Conservation (phyloP, 345 rosid species). For the Boechera stricta region DNA sequence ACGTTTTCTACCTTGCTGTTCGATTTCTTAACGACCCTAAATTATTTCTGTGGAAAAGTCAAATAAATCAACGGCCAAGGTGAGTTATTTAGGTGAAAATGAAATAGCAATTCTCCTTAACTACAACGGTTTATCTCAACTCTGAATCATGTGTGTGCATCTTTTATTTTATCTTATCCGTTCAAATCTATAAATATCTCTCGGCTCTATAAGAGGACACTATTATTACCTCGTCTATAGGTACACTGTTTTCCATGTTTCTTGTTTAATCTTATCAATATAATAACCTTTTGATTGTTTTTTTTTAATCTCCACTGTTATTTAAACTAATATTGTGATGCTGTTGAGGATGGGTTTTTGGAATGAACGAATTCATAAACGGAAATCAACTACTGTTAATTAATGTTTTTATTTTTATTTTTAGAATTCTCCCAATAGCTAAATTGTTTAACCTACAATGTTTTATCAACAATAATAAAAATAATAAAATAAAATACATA, state of each 20-base stretch:
- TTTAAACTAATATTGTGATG: too few relatives aligned
- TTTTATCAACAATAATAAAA: too few relatives aligned
- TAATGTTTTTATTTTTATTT: too few relatives aligned
- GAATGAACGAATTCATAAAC: too few relatives aligned
- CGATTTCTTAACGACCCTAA: neutral
- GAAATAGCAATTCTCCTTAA: neutral
- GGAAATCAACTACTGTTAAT: too few relatives aligned
- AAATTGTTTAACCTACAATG: too few relatives aligned
- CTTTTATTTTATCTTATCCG: neutral
- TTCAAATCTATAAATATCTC: neutral
- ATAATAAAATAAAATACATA: too few relatives aligned
- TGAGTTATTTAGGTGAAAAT: neutral
- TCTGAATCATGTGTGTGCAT: neutral
- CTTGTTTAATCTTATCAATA: neutral
- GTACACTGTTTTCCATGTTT: neutral
- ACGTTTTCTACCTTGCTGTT: conserved; percentile 24
- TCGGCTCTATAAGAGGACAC: neutral
- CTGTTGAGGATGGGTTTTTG: too few relatives aligned
- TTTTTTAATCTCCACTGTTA: too few relatives aligned
- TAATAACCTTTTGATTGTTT: neutral
- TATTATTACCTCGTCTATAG: neutral
- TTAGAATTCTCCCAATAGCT: too few relatives aligned
- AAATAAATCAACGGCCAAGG: conserved; percentile 24
- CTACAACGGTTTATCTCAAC: neutral
- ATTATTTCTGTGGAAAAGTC: conserved; percentile 1